These are phyloP conservation scores for Thelonectria olida DNA, from an alignment of 2,329 filamentous ascomycete genomes.

Conservation along the genomic window DNA sequence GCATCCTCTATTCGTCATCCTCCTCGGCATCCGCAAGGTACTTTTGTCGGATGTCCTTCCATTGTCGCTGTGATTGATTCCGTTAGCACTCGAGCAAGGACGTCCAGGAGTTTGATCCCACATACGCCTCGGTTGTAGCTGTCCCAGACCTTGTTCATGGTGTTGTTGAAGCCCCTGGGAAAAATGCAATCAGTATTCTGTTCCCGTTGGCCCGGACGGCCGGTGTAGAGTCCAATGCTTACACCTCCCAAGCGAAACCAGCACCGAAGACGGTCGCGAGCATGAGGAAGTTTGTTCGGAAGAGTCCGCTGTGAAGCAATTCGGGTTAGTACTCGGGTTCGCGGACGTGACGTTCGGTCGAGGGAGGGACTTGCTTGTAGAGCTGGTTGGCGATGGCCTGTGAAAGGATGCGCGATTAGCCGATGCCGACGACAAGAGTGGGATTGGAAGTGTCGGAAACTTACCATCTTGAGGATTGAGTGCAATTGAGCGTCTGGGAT, in stretches of 20 bases:
- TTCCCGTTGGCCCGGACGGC: conserved; percentile 26
- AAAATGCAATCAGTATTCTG: conserved; percentile 45
- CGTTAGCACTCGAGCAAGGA: conserved; percentile 38
- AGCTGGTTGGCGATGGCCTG: conserved; percentile 50
- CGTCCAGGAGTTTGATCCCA: conserved; percentile 37
- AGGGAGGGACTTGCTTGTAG: conserved; percentile 50
- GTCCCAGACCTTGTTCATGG: conserved; percentile 90
- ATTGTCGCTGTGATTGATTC: conserved; percentile 78
- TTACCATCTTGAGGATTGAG: conserved; percentile 50
- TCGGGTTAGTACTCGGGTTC: conserved; percentile 37
- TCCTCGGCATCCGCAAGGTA: conserved; percentile 80
- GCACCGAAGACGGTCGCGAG: conserved; percentile 84
- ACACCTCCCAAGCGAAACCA: conserved; percentile 96
- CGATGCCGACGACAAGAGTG: conserved; percentile 12
- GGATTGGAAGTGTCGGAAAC: conserved; percentile 5
- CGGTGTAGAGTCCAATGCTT: conserved; percentile 51
- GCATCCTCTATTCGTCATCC: conserved; percentile 38
- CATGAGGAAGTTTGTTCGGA: conserved; percentile 90
- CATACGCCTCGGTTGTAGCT: conserved; percentile 89
- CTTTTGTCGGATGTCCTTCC: conserved; percentile 97
- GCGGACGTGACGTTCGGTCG: conserved; percentile 28
- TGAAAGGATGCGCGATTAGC: conserved; percentile 48
- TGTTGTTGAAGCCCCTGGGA: conserved; percentile 80
- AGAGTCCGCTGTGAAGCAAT: conserved; percentile 70
- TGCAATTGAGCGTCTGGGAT: conserved; percentile 44